These are phyloP conservation scores for Globisporangium sylvaticum DNA, from an alignment of 352 stramenopile genomes.

Conservation along the genomic window DNA sequence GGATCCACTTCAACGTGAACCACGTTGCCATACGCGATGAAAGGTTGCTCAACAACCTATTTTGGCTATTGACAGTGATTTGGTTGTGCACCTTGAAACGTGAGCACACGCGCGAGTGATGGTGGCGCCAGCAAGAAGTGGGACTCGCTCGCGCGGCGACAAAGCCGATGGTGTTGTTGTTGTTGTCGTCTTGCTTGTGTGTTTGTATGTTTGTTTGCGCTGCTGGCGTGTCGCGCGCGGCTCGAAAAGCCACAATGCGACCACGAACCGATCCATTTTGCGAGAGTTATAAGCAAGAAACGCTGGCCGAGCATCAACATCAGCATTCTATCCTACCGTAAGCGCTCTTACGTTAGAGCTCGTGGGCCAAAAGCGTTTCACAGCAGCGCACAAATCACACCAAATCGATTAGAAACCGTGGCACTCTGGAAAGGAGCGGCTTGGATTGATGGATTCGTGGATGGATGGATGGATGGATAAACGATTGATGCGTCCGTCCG, in stretches of 20 bases:
- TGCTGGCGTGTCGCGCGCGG: not conserved
- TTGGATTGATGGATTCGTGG: not conserved
- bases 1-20: not conserved
- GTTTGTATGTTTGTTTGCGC: not conserved
- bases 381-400: not conserved
- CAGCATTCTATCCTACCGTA: not conserved
- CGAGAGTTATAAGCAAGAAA: not conserved
- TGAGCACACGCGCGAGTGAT: not conserved
- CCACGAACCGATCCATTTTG: not conserved
- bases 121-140: not conserved
- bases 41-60: not conserved
- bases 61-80: not conserved
- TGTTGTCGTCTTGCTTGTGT: not conserved
- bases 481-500: not conserved
- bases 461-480: not conserved
- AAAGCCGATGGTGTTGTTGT: not conserved
- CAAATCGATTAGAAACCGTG: constrained; percentile 13
- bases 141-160: not conserved
- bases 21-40: not conserved
- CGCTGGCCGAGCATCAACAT: not conserved
- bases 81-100: not conserved
- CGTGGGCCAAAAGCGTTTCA: not conserved
- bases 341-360: not conserved
- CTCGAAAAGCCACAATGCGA: not conserved
- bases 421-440: not conserved